Evolutionary conservation across 2,329 filamentous ascomycete species (phyloP).

Genomic region (Aspergillus flavus): DNA sequence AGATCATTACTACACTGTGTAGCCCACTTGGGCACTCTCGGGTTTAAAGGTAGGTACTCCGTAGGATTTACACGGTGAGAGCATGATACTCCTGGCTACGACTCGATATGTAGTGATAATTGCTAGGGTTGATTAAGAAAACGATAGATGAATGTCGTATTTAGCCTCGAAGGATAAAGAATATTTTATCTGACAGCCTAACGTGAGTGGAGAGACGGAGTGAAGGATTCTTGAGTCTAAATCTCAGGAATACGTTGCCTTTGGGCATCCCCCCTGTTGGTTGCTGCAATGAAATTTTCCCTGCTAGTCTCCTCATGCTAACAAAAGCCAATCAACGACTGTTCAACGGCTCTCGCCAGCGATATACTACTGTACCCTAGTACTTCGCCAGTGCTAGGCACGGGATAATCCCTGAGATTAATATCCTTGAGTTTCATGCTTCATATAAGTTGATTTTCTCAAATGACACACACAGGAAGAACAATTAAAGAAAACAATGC

Average conservation of each 20-base stretch:
- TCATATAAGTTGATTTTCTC: not conserved
- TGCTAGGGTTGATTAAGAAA: not conserved
- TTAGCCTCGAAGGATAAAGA: not conserved
- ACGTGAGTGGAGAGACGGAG: not conserved
- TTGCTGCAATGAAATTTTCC: not conserved
- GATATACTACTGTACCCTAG: not conserved
- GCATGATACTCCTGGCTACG: not conserved
- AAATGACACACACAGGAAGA: not conserved
- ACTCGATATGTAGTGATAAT: no score
- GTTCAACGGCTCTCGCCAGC: not conserved
- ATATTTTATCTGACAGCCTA: not conserved
- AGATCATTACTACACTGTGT: not conserved
- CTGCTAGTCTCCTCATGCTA: not conserved
- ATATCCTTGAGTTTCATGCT: not conserved
- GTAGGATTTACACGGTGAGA: not conserved
- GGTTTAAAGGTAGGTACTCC: no score
- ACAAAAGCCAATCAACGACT: not conserved
- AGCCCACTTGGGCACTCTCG: not conserved
- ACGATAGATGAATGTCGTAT: not conserved
- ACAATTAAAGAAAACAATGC: not conserved
- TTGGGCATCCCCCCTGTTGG: not conserved
- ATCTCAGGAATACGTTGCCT: not conserved
- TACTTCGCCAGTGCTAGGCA: not conserved
- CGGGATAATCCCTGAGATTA: not conserved
- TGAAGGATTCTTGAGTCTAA: not conserved